Base-by-base conservation (phyloP, 768 basidiomycete genomes). In the Cystofilobasidium macerans region DNA sequence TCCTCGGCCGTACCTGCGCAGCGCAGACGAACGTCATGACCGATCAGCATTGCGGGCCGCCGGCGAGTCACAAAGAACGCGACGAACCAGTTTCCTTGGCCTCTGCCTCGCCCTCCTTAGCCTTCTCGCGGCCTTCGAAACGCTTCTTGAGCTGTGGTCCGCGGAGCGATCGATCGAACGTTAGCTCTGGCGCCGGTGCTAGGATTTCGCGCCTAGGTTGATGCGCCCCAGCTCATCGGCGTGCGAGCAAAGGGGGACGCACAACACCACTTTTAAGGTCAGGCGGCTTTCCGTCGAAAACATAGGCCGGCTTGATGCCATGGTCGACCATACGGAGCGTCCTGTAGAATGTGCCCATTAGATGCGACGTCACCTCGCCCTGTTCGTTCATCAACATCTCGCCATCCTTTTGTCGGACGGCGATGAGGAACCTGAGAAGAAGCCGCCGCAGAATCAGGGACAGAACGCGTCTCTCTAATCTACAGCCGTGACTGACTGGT, bases 291-390 rank as follows among this genome's bases (percentile, higher is more conserved):
- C 95, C 95, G 76, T 99, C 95, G 70, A 99, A 99, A 38, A 99
- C 90, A 76, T 98, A 98, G 38, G 87, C 87, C 0, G 94, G 93
- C 73, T 99, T 99, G 74, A 99, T 91, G 4, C 95, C 95, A 70
- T 98, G 94, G 78, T 99, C 95, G 22, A 93, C 93, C 75, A 99
- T 98, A 28, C 95, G 83, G 67, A 99, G 89, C 0, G 95, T 99
- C 43, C 93, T 83, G 73, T 97, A 97, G 79, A 99, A 99, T 76
- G 98, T 87, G 0, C 95, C 95, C 92, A 98, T 97, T 14, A 99
- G 80, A 77, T 99, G 94, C 82, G 81, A 93, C 2, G 95, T 99
- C 4, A 91, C 95, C 74, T 99, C 95, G 22, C 95, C 95, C 0
- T 86, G 85, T n/a, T 98, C 94, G 73, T 97, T 97, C 71, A 87